Evolutionary conservation across 768 basidiomycete species (phyloP).

Genomic region (Leccinum variicolor): DNA sequence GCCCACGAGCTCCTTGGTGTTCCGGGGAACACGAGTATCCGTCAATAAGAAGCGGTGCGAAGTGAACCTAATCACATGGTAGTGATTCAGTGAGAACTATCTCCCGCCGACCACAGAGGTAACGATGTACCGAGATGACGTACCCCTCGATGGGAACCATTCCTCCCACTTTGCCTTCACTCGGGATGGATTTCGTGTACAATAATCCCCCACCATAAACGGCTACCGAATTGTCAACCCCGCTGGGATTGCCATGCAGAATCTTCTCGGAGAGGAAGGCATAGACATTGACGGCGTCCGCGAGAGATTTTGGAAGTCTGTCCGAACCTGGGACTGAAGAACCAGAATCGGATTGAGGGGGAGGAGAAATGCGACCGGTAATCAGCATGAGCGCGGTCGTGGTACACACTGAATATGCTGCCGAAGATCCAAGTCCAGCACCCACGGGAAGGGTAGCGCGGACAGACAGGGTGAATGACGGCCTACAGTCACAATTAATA

Average conservation of each 20-base stretch:
- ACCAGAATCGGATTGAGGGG: conserved; percentile 30
- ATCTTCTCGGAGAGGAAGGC: conserved; percentile 96
- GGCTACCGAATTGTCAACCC: conserved; percentile 93
- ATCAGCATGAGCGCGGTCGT: conserved; percentile 78
- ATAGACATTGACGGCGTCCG: conserved; percentile 86
- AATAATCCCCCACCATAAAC: conserved; percentile 91
- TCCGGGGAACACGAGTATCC: conserved; percentile 88
- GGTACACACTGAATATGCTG: conserved; percentile 88
- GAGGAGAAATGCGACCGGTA: conserved; percentile 61
- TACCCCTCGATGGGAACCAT: conserved; percentile 87
- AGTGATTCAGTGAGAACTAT: conserved; percentile 5
- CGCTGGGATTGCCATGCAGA: conserved; percentile 94
- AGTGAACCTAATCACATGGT: conserved; percentile 62
- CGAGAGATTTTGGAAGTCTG: conserved; percentile 59
- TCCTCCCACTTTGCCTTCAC: conserved; percentile 64
- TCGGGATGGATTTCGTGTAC: conserved; percentile 69
- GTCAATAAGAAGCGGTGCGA: conserved; percentile 87
- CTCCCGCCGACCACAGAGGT: background rate
- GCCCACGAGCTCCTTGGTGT: conserved; percentile 93
- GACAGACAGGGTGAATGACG: conserved; percentile 73
- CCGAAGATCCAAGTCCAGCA: conserved; percentile 95
- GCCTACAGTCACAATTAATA: conserved; percentile 40
- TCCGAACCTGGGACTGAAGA: conserved; percentile 38
- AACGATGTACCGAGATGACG: conserved; percentile 25
- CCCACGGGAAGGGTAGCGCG: conserved; percentile 91